Percentiles rank a stretch among this genome's conserved stretches.
phyloP scores from a whole-genome alignment of 192 early-diverging fungal genomes.

The Coemansia sp. region DNA sequence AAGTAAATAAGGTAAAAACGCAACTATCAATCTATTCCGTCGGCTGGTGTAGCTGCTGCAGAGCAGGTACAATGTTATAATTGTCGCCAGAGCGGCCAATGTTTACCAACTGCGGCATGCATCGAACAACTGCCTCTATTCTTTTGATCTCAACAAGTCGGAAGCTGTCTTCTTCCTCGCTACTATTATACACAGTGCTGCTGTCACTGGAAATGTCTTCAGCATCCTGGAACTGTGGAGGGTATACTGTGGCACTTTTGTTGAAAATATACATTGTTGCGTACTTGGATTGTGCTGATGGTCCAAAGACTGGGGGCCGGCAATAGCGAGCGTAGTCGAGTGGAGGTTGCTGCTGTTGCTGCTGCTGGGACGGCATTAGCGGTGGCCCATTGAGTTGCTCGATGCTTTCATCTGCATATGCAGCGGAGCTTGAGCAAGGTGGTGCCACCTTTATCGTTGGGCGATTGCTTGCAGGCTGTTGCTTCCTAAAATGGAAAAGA shows the following conservation, averaged over 20 bases:
- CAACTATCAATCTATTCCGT: background rate
- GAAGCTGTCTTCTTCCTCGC: slow-evolving; percentile 4
- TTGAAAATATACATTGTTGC: background rate
- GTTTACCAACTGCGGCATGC: slow-evolving; percentile 38
- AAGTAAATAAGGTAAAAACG: background rate
- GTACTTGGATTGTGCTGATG: background rate
- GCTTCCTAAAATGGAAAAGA: slow-evolving; percentile 12
- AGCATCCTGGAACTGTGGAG: background rate
- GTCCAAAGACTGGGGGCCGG: background rate
- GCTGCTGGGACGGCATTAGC: background rate
- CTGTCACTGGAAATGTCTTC: slow-evolving; percentile 2
- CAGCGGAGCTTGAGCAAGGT: background rate
- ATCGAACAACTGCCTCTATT: background rate
- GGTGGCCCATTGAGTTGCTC: background rate
- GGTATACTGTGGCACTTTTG: background rate
- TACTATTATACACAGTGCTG: slow-evolving; percentile 7
- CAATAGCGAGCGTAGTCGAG: slow-evolving; percentile 1
- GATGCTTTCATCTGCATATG: background rate
- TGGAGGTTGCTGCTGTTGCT: background rate
- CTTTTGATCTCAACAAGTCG: slow-evolving; percentile 3
- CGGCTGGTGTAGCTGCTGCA: background rate
- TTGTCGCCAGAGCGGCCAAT: slow-evolving; percentile 12
- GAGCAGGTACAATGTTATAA: slow-evolving; percentile 17
- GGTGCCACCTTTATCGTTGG: background rate
- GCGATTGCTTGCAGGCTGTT: background rate